A percentile compares a stretch with the other conserved stretches of the same genome.
Conservation (phyloP, 352 stramenopile genomes). For the Phytophthora ohioensis region DNA sequence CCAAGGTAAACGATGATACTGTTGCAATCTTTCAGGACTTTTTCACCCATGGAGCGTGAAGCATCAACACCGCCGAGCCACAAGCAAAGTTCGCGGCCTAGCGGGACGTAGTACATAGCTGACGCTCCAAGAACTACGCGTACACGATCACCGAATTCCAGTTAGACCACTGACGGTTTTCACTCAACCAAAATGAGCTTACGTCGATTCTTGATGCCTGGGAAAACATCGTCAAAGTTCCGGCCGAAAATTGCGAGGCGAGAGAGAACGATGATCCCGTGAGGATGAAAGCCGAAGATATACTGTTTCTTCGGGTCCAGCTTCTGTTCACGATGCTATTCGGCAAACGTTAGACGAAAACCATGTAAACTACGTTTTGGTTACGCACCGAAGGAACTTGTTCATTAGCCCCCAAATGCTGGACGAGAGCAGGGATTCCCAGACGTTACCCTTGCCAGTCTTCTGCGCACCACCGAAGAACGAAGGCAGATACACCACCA, state of each 20-base stretch:
- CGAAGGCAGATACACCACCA: constrained; percentile 52
- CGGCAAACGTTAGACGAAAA: neutral
- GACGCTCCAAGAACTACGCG: constrained; percentile 53
- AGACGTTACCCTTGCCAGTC: constrained; percentile 42
- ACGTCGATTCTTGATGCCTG: constrained; percentile 26
- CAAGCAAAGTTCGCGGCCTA: constrained; percentile 62
- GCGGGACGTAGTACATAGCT: constrained; percentile 64
- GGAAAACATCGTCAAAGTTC: constrained; percentile 53
- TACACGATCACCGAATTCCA: neutral
- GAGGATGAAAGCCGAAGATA: constrained; percentile 60
- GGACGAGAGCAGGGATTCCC: constrained; percentile 40
- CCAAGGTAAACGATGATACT: constrained; percentile 55
- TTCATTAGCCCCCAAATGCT: constrained; percentile 48
- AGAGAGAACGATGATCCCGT: constrained; percentile 61
- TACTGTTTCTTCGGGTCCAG: constrained; percentile 49
- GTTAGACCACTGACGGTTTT: neutral
- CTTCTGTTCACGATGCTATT: constrained; percentile 43
- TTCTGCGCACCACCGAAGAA: constrained; percentile 51
- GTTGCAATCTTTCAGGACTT: constrained; percentile 42
- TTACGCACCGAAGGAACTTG: constrained; percentile 41
- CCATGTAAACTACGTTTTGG: neutral
- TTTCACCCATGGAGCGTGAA: constrained; percentile 42
- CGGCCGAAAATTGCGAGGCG: constrained; percentile 47
- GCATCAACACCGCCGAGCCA: constrained; percentile 59
- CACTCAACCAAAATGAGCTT: neutral